Evolutionary conservation across 768 basidiomycete genomes (phyloP), one percentile per base, ranked within the genome.

Genomic region (Termitomyces sp.): DNA sequence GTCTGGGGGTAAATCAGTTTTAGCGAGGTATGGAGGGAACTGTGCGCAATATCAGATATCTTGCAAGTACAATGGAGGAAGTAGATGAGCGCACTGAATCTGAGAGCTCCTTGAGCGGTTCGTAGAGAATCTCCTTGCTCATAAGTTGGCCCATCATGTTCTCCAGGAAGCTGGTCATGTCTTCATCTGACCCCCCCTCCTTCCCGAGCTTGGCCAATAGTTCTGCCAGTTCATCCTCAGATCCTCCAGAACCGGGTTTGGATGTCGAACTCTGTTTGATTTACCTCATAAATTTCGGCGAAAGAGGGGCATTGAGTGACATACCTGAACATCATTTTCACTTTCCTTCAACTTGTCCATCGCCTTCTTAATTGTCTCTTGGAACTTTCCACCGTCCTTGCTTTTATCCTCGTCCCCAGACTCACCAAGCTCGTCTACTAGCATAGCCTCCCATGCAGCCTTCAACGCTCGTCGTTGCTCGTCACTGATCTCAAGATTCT

Each of bases 101-200:
- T 16, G 79, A 73, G 23, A 96, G 72, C 68, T 96, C 93, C 64
- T 89, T 91, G 58, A 95, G 68, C 0, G 94, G 93, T 48, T 93
- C 91, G 63, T 94, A 88, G n/a, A 95, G 73, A 3, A 93, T 77
- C 0, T 92, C 89, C 67, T 91, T 89, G 74, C 81, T 83, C 86
- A 93, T 86, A 28, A 93, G 77, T 70, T 88, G 83, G 23, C 79
- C 74, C 90, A 93, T 91, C 83, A 95, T 89, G 28, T 70, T 81
- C 69, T 95, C 91, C 9, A 96, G 77, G 61, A 93, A 74, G 0
- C 78, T 82, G 46, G 87, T 81, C 13, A 94, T 68, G 28, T 85
- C 82, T 0, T 78, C 77, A 1, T 84, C 53, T 82, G 30, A 73
- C 69, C 28, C 77, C 72, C 13, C 70, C 2, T 67, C 71, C 2